Evolutionary conservation across 164 flowering plant species (phyloP).

Genomic region (Paratinospora sagittata): DNA sequence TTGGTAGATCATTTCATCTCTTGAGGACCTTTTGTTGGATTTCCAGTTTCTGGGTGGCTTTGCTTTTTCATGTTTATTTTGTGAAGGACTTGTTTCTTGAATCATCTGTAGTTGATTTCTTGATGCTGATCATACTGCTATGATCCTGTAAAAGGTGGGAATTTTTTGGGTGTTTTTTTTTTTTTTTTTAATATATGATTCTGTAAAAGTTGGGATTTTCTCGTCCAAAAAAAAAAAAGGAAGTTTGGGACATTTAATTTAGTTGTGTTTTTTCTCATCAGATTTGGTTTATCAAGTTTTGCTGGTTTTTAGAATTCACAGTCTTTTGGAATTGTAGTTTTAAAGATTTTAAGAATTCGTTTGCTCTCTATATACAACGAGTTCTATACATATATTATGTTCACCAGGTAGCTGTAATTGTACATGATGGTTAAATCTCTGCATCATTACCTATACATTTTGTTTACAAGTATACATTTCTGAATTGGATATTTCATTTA

Average conservation of each 20-base stretch:
- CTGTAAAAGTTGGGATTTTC: not conserved
- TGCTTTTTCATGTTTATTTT: not conserved
- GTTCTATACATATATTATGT: not conserved
- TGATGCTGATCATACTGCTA: slow-evolving; percentile 9
- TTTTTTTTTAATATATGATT: not conserved
- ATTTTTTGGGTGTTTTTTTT: not conserved
- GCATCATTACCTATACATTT: not conserved
- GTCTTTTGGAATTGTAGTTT: slow-evolving; percentile 3
- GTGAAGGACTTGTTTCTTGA: not conserved
- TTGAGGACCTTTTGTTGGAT: not conserved
- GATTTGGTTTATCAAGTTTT: slow-evolving; percentile 6
- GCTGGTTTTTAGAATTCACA: slow-evolving; percentile 3
- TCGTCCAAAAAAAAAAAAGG: not conserved
- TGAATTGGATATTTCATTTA: slow-evolving; percentile 1
- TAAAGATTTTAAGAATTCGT: not conserved
- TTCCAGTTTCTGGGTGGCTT: slow-evolving; percentile 6
- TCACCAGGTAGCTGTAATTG: slow-evolving; percentile 6
- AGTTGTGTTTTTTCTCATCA: slow-evolving; percentile 9
- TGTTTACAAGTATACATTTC: slow-evolving; percentile 10
- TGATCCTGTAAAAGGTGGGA: not conserved
- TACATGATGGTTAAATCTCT: not conserved
- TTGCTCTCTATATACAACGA: too few species aligned
- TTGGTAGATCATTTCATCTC: slow-evolving; percentile 5
- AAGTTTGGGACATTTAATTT: too few species aligned
- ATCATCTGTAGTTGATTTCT: not conserved